Evolutionary conservation across 371 early-diverging fungal species (phyloP), one percentile per base, ranked within the genome.

Genomic region (Catenaria anguillulae): DNA sequence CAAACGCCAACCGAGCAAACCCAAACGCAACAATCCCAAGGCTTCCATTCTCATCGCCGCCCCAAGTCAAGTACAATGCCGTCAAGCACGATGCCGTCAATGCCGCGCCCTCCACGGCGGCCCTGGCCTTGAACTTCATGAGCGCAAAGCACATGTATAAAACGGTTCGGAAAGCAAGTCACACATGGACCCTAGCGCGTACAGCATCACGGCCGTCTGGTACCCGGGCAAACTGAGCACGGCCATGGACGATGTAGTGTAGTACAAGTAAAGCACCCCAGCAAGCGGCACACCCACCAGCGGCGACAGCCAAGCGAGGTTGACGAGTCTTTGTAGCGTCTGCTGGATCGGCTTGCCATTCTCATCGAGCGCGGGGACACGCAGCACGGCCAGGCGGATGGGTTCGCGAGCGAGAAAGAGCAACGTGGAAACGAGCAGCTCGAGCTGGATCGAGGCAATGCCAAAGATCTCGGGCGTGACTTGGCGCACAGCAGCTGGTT

Each of bases 371-470:
- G 21, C 12, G 10, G 64, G 31, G 33, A 42, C 80, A 10, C 79
- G 72, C 48, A 92, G 67, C 33, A 90, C 68, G 0, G 90, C 93
- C 72, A 85, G 85, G 31, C 97, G 81, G 55, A 93, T 80, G 29
- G 85, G 85, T 70, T 97, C 97, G 17, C 97, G 77, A 0, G 92
- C 90, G 31, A 97, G 77, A 70, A 95, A 94, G 52, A 95, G 73
- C 48, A 94, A 84, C 0, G 94, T 86, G 23, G 84, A 82, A 19
- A 88, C 71, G 19, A 93, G 67, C 17, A 96, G 78, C 71, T 95
- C 95, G 34, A 95, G 73, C 55, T 88, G 83, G 52, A 92, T 81
- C 1, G 84, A 80, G 0, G 90, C 92, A 21, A 91, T 78, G 4
- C 94, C 96, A 43, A 91, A 79, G n/a, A 86, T 83, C 45, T 76